Percentiles rank a stretch among this genome's conserved stretches.
Evolutionary conservation across 2,329 filamentous ascomycete species (phyloP).

Genomic region (Trichoderma afroharzianum): DNA sequence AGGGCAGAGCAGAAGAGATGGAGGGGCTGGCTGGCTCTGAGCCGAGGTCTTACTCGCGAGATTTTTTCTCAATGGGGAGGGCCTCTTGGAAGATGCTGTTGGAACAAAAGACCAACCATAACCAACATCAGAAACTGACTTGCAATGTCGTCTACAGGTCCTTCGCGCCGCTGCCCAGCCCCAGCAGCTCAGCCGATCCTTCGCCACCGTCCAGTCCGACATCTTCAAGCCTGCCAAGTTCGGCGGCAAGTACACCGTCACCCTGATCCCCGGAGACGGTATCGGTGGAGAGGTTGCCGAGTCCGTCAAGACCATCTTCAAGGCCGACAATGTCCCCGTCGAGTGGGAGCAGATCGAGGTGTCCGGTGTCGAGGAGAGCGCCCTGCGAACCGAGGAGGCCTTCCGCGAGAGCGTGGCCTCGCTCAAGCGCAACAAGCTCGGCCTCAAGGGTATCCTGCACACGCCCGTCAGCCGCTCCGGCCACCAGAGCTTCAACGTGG

Average conservation of each 20-base stretch:
- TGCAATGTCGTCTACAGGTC: conserved; percentile 38
- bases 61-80: not conserved
- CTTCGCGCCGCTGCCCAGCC: conserved; percentile 49
- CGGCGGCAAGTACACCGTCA: conserved; percentile 98
- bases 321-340: conserved; percentile 97
- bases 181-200: conserved; percentile 50
- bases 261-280: conserved; percentile 96
- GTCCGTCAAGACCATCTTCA: conserved; percentile 98
- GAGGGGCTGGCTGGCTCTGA: not conserved
- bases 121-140: conserved; percentile 23
- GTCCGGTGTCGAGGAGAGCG: conserved; percentile 78
- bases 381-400: conserved; percentile 84
- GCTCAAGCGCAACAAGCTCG: conserved; percentile 96
- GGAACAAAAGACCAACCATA: not conserved
- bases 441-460: conserved; percentile 97
- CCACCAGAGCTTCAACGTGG: conserved; percentile 99
- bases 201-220: conserved; percentile 85
- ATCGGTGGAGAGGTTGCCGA: conserved; percentile 97
- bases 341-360: conserved; percentile 99
- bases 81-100: not conserved
- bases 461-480: conserved; percentile 95
- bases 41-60: not conserved
- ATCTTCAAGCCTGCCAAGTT: conserved; percentile 99
- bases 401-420: conserved; percentile 95
- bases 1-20: not conserved